phyloP scores from a whole-genome alignment of 305 asterid genomes.

The Ajuga reptans region DNA sequence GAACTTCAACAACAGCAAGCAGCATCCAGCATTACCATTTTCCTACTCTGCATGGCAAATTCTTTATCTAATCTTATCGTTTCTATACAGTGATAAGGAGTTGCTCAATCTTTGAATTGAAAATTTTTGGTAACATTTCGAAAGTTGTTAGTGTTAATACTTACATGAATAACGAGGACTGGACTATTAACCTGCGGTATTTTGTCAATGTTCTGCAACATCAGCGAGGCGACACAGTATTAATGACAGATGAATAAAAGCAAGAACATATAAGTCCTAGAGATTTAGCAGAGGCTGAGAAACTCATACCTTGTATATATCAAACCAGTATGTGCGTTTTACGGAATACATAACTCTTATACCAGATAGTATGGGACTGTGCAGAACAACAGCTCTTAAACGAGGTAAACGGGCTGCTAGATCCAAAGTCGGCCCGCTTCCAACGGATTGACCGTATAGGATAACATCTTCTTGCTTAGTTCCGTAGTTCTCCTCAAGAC shows the following conservation, averaged over 20 bases:
- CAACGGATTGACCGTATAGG: constrained; percentile 87
- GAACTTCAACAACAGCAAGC: too few species aligned
- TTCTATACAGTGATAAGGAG: too few species aligned
- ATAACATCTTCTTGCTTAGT: constrained; percentile 80
- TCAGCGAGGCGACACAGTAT: constrained; percentile 4
- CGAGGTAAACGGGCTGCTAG: constrained; percentile 74
- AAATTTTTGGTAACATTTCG: background rate
- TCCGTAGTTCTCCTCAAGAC: constrained; percentile 88
- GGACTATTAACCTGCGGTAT: constrained; percentile 80
- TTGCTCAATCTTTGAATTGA: background rate
- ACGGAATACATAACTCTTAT: constrained; percentile 87
- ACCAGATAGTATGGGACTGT: constrained; percentile 86
- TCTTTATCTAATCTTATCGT: too few species aligned
- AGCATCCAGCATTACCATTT: too few species aligned
- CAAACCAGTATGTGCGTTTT: constrained; percentile 80
- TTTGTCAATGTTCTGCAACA: constrained; percentile 86
- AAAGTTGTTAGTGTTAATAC: constrained; percentile 17
- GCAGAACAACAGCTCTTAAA: constrained; percentile 73
- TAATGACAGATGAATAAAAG: background rate
- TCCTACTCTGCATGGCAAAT: too few species aligned
- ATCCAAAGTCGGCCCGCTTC: constrained; percentile 90
- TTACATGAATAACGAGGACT: constrained; percentile 79
- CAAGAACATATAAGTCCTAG: background rate
- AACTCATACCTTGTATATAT: constrained; percentile 69
- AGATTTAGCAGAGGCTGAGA: background rate